A percentile compares a stretch with the other conserved stretches of the same genome.
These are phyloP conservation scores for Penicillium hesseltinei DNA, from an alignment of 2,329 filamentous ascomycete genomes.

Conservation along the genomic window DNA sequence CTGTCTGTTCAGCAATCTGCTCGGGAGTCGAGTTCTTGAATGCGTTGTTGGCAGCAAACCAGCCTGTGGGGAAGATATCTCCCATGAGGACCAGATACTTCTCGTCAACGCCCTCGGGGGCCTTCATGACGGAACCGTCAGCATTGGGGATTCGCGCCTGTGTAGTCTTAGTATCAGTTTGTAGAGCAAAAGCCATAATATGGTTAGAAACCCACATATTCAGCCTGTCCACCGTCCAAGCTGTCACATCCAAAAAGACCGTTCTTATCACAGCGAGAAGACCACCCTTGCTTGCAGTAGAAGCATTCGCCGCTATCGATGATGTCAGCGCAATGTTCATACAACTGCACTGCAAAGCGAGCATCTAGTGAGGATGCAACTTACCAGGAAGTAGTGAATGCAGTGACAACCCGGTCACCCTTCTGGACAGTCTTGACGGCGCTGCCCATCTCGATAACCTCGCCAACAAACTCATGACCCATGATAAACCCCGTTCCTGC, in stretches of 20 bases:
- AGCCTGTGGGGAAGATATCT: conserved; percentile 84
- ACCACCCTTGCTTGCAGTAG: conserved; percentile 75
- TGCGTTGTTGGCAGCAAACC: conserved; percentile 76
- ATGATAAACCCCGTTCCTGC: conserved; percentile 64
- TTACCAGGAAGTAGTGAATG: conserved; percentile 79
- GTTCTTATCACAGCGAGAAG: conserved; percentile 71
- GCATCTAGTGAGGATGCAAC: conserved; percentile 21
- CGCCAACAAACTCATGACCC: conserved; percentile 83
- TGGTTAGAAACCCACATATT: conserved; percentile 56
- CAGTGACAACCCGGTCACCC: conserved; percentile 77
- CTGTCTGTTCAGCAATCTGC: conserved; percentile 64
- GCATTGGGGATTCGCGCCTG: conserved; percentile 72
- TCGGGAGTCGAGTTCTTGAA: conserved; percentile 62
- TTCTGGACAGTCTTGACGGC: conserved; percentile 66
- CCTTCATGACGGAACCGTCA: conserved; percentile 75
- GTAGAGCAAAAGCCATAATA: background rate
- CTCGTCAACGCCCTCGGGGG: conserved; percentile 68
- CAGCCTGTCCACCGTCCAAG: conserved; percentile 77
- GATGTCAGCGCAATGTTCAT: conserved; percentile 6
- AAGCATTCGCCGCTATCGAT: conserved; percentile 65
- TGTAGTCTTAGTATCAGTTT: conserved; percentile 24
- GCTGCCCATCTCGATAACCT: conserved; percentile 65
- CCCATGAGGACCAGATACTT: conserved; percentile 81
- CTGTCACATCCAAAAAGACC: conserved; percentile 66
- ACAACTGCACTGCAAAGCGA: background rate